Conservation (phyloP, 2,329 filamentous ascomycete genomes). For the Diaporthe sp. region DNA sequence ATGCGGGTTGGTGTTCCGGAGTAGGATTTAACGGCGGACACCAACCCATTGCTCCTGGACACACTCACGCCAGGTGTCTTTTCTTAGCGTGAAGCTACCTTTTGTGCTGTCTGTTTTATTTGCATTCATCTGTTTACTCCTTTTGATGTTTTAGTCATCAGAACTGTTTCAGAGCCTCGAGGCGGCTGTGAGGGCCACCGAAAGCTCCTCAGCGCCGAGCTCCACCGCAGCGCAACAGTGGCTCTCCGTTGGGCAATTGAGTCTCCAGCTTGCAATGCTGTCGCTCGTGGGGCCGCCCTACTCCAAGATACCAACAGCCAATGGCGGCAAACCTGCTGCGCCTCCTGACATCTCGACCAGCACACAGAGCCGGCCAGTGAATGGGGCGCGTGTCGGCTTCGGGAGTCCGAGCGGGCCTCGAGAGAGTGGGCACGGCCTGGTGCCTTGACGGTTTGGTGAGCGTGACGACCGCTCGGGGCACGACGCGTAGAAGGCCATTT, state of each 20-base stretch:
- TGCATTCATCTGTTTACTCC: too few species aligned
- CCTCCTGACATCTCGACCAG: not conserved
- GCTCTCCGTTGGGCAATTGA: not conserved
- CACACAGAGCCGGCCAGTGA: not conserved
- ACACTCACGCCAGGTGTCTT: too few species aligned
- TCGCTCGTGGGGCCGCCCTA: not conserved
- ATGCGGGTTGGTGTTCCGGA: too few species aligned
- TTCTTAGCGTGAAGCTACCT: too few species aligned
- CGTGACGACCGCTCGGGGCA: not conserved
- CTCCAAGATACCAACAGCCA: not conserved
- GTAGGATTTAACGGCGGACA: too few species aligned
- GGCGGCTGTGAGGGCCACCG: not conserved
- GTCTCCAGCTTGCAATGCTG: not conserved
- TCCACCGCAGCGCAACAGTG: not conserved
- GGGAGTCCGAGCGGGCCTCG: constrained; percentile 1
- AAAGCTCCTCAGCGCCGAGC: not conserved
- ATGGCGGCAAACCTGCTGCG: constrained; percentile 1
- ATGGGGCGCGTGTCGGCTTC: not conserved
- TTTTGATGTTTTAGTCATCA: too few species aligned
- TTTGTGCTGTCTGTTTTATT: too few species aligned
- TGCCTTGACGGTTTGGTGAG: not conserved
- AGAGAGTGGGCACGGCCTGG: not conserved
- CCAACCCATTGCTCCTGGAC: too few species aligned
- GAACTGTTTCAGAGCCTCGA: too few species aligned
- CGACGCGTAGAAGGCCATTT: not conserved